phyloP scores from a whole-genome alignment of 1,284 basidiomycete genomes.

The Fomitopsis schrenkii region DNA sequence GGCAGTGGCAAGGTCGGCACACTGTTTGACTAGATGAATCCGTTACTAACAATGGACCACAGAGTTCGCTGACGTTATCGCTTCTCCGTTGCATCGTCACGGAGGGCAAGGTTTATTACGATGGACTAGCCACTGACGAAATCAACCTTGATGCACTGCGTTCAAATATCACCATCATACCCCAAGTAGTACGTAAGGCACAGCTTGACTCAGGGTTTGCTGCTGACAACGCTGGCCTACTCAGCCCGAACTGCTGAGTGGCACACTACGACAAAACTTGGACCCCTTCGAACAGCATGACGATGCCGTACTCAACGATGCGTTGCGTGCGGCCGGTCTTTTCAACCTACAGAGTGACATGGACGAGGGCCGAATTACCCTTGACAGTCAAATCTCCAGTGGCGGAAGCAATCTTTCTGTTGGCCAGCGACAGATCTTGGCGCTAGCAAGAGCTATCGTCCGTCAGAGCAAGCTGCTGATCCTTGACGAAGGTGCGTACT shows the following conservation, averaged over 20 bases:
- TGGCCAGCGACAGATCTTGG: conserved; percentile 26
- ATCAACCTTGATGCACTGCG: conserved; percentile 64
- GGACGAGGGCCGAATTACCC: conserved; percentile 25
- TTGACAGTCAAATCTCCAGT: conserved; percentile 30
- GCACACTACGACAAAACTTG: conserved; percentile 33
- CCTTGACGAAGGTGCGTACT: conserved; percentile 28
- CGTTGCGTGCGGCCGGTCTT: conserved; percentile 29
- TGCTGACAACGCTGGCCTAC: neutral
- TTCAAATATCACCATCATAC: conserved; percentile 46
- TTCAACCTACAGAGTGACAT: conserved; percentile 25
- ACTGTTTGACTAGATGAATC: too few species aligned
- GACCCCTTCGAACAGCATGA: conserved; percentile 50
- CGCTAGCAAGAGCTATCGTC: conserved; percentile 31
- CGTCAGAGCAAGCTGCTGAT: conserved; percentile 32
- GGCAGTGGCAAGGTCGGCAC: conserved; percentile 62
- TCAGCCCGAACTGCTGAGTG: conserved; percentile 39
- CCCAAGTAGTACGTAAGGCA: conserved; percentile 29
- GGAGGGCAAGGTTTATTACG: conserved; percentile 40
- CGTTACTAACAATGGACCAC: neutral
- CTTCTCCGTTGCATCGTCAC: conserved; percentile 43
- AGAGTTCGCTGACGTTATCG: conserved; percentile 37
- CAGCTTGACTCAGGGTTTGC: neutral
- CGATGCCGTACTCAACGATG: conserved; percentile 36
- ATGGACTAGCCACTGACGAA: conserved; percentile 26
- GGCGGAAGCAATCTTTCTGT: conserved; percentile 42